Base-by-base conservation (phyloP, 495 filamentous ascomycete species). In the Thermothielavioides terrestris region DNA sequence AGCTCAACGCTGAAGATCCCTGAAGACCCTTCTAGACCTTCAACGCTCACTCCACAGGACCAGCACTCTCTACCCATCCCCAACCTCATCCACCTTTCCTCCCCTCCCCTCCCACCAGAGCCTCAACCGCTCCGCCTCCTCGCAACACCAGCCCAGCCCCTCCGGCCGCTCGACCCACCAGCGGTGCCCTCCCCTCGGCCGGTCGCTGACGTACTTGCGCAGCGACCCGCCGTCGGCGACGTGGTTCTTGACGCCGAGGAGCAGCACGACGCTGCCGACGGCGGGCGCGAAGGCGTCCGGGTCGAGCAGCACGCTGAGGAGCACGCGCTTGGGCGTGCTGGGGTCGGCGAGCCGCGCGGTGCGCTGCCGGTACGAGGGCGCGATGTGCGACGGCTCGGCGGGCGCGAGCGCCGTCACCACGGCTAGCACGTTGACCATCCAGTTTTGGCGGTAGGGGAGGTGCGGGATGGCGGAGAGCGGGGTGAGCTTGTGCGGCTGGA, bases 361-460 rank as follows among this genome's bases (percentile, higher is more conserved):
- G n/a, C 70, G 58, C 54, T 75, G 73, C 3, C 36, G 60, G 46
- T 60, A 59, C 0, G 72, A 68, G 0, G 71, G 69, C 2, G 67
- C 59, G 8, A 55, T 42, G 15, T 62, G 52, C 0, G 61, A 69
- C 2, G 70, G 61, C 46, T 72, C 64, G 21, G 71, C 52, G 5
- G 55, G 54, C 3, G 66, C 71, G 7, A 75, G 53, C 4, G 67
- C 67, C 3, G 59, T 61, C 4, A 75, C 52, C 4, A 76, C 60
- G 28, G 64, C 67, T 8, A 76, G 59, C 9, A 72, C 64, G 49
- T 74, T 74, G 56, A 70, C 50, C 53, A 67, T 69, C 66, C 68
- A 75, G 49, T 75, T 76, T 52, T 75, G 73, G 37, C 69, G 67
- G 63, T 70, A 72, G 1, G 67, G 70, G 9, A 76, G 61, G 43